These are phyloP conservation scores for Cupressus sempervirens DNA, from an alignment of 75 land plant genomes.

Conservation along the genomic window DNA sequence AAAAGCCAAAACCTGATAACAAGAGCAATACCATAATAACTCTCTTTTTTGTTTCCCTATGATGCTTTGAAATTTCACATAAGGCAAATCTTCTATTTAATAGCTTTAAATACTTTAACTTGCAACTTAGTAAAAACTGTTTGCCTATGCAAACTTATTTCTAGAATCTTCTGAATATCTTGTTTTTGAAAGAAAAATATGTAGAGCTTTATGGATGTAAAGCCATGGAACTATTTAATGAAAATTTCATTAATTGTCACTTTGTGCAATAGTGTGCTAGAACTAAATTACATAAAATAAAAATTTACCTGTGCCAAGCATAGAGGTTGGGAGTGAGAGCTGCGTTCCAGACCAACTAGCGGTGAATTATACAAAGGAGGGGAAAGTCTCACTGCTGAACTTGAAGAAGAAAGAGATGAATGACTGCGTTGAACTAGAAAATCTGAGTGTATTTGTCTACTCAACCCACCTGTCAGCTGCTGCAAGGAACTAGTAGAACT, in stretches of 20 bases:
- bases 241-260: neutral
- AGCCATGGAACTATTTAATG: neutral
- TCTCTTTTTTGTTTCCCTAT: neutral
- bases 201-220: neutral
- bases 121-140: neutral
- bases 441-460: slow-evolving; percentile 14
- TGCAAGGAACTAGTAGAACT: slow-evolving; percentile 16
- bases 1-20: neutral
- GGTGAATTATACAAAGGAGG: slow-evolving; percentile 19
- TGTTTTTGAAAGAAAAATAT: neutral
- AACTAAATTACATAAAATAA: neutral
- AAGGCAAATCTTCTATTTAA: neutral
- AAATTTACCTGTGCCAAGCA: slow-evolving; percentile 40
- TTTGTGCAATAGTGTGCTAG: neutral
- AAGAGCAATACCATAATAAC: neutral
- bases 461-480: neutral
- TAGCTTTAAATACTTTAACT: neutral
- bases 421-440: slow-evolving; percentile 29
- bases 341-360: slow-evolving; percentile 14
- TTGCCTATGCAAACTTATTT: neutral
- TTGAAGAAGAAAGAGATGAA: slow-evolving; percentile 33
- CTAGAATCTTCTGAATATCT: neutral
- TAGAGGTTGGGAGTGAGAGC: slow-evolving; percentile 49
- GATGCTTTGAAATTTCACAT: neutral
- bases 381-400: slow-evolving; percentile 12